Evolutionary conservation across 345 rosid genomes (phyloP), one percentile per base, ranked within the genome.

Genomic region (Arabis alpina): DNA sequence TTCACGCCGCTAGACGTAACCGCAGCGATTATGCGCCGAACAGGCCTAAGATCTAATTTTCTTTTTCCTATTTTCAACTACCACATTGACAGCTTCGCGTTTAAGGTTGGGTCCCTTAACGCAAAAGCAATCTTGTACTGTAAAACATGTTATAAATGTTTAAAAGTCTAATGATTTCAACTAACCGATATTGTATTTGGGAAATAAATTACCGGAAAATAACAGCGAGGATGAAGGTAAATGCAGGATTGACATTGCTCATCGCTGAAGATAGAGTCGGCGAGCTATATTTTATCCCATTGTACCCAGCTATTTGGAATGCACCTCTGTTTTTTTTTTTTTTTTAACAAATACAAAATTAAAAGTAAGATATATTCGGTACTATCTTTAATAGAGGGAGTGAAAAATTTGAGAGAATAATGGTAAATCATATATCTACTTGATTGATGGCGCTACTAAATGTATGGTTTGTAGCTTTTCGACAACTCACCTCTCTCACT

Each of bases 141-240:
- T 25, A 48, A 70, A 70, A 11, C 42, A 60, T 25, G 32, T 28
- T 28, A 32, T 1, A 47, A 66, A 14, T 19, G 13, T 47, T 4
- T 4, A 30, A 43, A 72, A 44, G n/a, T 3, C 23, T 42, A 61
- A 59, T 52, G 25, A 42, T 61, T 30, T 30, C 27, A 25, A 52
- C 12, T 8, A 40, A 4, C 10, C 2, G 25, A 36, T 34, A 36
- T 36, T 40, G 8, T 6, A 53, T 50, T 44, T 45, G 43, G 8
- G 23, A 10, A 53, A 50, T 3, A 57, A 5, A 53, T 16, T 58
- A 77, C 83, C 77, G 49, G 53, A 77, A 80, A 41, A 70, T 0
- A 30, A 77, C 48, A 2, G 77, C 81, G 45, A 80, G 79, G 37
- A 66, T 61, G 72, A 78, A 78, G 47, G 81, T 78, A 51, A 78